Percentiles rank a stretch among this genome's conserved stretches.
Evolutionary conservation across 495 filamentous ascomycete species (phyloP).

Genomic region (Hypoxylon intermedium): DNA sequence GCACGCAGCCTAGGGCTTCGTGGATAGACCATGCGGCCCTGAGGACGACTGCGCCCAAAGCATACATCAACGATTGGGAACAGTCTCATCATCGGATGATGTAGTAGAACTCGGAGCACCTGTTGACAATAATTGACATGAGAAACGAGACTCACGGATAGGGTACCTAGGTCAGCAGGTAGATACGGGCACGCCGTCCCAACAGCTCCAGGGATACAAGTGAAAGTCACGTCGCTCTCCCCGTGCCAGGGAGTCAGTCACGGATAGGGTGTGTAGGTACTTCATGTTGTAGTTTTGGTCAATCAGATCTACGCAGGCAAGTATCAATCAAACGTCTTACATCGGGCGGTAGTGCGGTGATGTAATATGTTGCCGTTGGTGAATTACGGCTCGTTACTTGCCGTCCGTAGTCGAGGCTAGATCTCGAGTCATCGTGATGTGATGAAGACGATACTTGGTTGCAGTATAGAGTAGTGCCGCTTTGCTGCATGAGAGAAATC

Average conservation of each 20-base stretch:
- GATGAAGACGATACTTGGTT: background rate
- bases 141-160: background rate
- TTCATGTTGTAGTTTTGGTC: slow-evolving; percentile 3
- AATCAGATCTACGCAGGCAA: background rate
- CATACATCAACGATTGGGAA: slow-evolving; percentile 5
- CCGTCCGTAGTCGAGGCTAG: background rate
- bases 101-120: background rate
- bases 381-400: background rate
- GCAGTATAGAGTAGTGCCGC: no score
- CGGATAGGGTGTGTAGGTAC: slow-evolving; percentile 1
- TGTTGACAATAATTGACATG: background rate
- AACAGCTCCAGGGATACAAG: slow-evolving; percentile 13
- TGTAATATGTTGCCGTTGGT: slow-evolving; percentile 1
- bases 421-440: no score
- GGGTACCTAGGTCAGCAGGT: background rate
- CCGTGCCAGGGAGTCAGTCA: background rate
- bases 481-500: no score
- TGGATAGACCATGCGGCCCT: background rate
- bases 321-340: background rate
- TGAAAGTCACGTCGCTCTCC: background rate
- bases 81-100: background rate
- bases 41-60: background rate
- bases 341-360: background rate
- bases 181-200: slow-evolving; percentile 12
- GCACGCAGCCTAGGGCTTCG: background rate